Percentiles rank a stretch among this genome's conserved stretches.
Conservation (phyloP, 352 stramenopile species). For the Globisporangium okanoganense region DNA sequence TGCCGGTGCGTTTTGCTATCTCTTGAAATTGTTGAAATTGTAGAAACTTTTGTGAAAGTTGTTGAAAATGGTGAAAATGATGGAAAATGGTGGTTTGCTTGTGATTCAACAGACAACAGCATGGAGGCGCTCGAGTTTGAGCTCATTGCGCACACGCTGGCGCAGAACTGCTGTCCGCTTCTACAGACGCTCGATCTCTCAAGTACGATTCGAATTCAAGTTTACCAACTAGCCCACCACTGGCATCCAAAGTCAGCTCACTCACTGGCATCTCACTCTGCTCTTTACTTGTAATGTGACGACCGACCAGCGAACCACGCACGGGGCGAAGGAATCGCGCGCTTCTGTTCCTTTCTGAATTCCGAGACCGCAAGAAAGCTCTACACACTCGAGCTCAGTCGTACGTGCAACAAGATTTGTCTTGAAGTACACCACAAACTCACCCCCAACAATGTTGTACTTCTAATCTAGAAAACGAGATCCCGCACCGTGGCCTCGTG, state of each 20-base stretch:
- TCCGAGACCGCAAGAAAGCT: slow-evolving; percentile 26
- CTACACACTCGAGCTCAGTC: slow-evolving; percentile 43
- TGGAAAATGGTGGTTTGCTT: neutral
- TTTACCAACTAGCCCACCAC: neutral
- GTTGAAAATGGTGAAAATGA: neutral
- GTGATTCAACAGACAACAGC: slow-evolving; percentile 26
- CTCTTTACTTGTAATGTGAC: neutral
- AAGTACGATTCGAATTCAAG: slow-evolving; percentile 14
- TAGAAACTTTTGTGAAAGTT: no score
- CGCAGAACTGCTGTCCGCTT: slow-evolving; percentile 18
- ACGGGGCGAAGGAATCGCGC: slow-evolving; percentile 34
- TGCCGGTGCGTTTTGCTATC: slow-evolving; percentile 16
- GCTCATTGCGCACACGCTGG: slow-evolving; percentile 20
- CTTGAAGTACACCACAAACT: neutral
- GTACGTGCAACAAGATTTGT: slow-evolving; percentile 14
- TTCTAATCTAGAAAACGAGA: slow-evolving; percentile 44
- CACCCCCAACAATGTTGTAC: neutral
- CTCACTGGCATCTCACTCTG: neutral
- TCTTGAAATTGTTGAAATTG: neutral
- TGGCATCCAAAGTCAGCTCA: neutral
- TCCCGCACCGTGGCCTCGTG: slow-evolving; percentile 33
- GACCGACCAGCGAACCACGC: slow-evolving; percentile 53
- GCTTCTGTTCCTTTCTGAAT: slow-evolving; percentile 36
- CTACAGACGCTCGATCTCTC: slow-evolving; percentile 38
- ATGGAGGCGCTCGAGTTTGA: slow-evolving; percentile 35